phyloP scores from a whole-genome alignment of 2,329 filamentous ascomycete species.

The Epichloe hybrida region DNA sequence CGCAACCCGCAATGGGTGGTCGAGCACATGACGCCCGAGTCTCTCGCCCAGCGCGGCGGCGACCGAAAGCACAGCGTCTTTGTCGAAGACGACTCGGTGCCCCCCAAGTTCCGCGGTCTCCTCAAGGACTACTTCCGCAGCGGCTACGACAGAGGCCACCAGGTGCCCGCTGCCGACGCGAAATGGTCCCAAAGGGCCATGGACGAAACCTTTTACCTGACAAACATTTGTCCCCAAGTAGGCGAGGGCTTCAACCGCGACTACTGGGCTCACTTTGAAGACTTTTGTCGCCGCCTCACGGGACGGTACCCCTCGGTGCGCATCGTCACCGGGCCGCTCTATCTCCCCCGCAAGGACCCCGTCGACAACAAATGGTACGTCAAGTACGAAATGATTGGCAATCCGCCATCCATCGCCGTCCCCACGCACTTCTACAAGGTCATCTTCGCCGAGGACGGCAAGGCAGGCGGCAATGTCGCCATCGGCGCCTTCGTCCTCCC shows the following conservation, averaged over 20 bases:
- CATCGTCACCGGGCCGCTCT: slow-evolving; percentile 86
- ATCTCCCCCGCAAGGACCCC: slow-evolving; percentile 72
- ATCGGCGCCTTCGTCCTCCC: slow-evolving; percentile 91
- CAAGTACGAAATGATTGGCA: slow-evolving; percentile 88
- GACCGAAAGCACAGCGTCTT: slow-evolving; percentile 79
- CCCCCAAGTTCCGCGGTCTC: slow-evolving; percentile 75
- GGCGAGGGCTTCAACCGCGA: slow-evolving; percentile 97
- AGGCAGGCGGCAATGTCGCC: slow-evolving; percentile 58
- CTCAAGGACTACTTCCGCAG: slow-evolving; percentile 90
- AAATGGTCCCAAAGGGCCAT: slow-evolving; percentile 93
- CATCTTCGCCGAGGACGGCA: slow-evolving; percentile 83
- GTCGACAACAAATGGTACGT: slow-evolving; percentile 90
- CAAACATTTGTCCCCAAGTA: slow-evolving; percentile 97
- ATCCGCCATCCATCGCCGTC: slow-evolving; percentile 84
- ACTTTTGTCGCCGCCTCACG: slow-evolving; percentile 82
- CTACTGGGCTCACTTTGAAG: slow-evolving; percentile 98
- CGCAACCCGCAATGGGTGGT: slow-evolving; percentile 91
- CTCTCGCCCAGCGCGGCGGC: slow-evolving; percentile 58
- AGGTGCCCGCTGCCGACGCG: slow-evolving; percentile 90
- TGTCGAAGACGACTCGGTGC: slow-evolving; percentile 66
- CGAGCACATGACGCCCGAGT: slow-evolving; percentile 89
- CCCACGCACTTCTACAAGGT: slow-evolving; percentile 99
- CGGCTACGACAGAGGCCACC: slow-evolving; percentile 91
- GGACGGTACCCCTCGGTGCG: slow-evolving; percentile 71
- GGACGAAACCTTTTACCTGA: slow-evolving; percentile 86